A percentile compares a stretch with the other conserved stretches of the same genome.
phyloP scores from a whole-genome alignment of 805 yeast genomes.

The Metahyphopichia silvanorum region DNA sequence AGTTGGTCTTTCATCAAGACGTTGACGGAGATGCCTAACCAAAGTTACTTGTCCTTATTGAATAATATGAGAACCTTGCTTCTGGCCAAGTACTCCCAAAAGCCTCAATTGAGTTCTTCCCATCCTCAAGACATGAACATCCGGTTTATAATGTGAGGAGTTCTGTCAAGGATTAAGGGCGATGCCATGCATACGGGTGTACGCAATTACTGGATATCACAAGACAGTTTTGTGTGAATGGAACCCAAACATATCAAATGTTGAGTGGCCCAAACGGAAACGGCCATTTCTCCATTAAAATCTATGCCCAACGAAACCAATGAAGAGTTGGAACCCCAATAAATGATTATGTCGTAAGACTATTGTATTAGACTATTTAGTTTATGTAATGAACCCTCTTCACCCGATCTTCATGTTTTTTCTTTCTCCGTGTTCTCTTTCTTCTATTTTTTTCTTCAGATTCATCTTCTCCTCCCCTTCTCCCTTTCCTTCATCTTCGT shows the following conservation, averaged over 20 bases:
- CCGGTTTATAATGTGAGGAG: slow-evolving; percentile 27
- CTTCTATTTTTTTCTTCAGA: neutral
- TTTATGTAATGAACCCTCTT: neutral
- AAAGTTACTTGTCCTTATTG: slow-evolving; percentile 31
- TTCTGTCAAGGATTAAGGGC: too few species aligned
- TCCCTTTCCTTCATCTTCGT: too few species aligned
- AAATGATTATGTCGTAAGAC: too few species aligned
- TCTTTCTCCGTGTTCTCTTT: neutral
- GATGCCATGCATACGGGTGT: too few species aligned
- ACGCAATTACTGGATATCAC: too few species aligned
- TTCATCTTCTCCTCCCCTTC: neutral
- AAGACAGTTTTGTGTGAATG: too few species aligned
- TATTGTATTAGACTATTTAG: too few species aligned
- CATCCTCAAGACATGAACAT: slow-evolving; percentile 40
- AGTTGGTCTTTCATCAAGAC: slow-evolving; percentile 34
- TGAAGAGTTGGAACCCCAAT: too few species aligned
- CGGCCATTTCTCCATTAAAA: too few species aligned
- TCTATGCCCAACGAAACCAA: too few species aligned
- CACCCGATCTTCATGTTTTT: neutral
- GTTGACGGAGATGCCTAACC: slow-evolving; percentile 25
- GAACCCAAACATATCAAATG: too few species aligned
- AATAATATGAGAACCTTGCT: slow-evolving; percentile 35
- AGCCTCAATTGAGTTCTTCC: slow-evolving; percentile 37
- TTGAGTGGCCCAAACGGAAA: too few species aligned
- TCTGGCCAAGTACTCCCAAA: slow-evolving; percentile 30